Evolutionary conservation across 2,329 filamentous ascomycete species (phyloP), one percentile per base, ranked within the genome.

Genomic region (Penicillium sp.): DNA sequence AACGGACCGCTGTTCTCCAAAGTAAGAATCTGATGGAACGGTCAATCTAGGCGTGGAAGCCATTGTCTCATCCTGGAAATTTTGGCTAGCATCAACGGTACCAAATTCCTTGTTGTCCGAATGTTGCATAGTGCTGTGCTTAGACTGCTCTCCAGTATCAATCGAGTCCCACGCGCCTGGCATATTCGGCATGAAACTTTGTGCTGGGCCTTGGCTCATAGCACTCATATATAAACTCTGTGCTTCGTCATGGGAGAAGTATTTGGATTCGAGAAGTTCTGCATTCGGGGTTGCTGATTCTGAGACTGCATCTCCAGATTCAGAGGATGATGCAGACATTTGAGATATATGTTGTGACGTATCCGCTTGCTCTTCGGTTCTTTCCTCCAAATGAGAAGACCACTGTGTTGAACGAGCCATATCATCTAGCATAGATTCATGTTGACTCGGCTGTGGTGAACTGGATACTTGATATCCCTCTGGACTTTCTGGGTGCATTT

Each of bases 151-250:
- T 48, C 60, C 29, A 31, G 62, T 59, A 26, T 63, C 67, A 7
- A 67, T 66, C 14, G 67, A 71, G 37, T 70, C 70, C 76, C 76
- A 79, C 35, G 68, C 75, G 7, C 77, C 77, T 15, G 77, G 77
- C 56, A 78, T 76, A 44, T 65, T 64, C 4, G 68, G 69, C 26
- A 65, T 58, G 43, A 71, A 70, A 48, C 64, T 67, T 26, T 57
- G 60, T 49, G 57, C 64, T 20, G 54, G 69, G 9, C 68, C 69
- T 35, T 75, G 72, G 55, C 81, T 84, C 53, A 85, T 75, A 11
- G 82, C 85, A 66, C 85, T 81, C 77, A 80, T 78, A 54, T 80
- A 81, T 71, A 81, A 75, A 59, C 78, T 80, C 53, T 78, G 72
- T n/a, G 78, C 78, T 63, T 80, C 77, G 55, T 79, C 77, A 53